Evolutionary conservation across 1,139 yeast species (phyloP).

Genomic region (Pichia sp.): DNA sequence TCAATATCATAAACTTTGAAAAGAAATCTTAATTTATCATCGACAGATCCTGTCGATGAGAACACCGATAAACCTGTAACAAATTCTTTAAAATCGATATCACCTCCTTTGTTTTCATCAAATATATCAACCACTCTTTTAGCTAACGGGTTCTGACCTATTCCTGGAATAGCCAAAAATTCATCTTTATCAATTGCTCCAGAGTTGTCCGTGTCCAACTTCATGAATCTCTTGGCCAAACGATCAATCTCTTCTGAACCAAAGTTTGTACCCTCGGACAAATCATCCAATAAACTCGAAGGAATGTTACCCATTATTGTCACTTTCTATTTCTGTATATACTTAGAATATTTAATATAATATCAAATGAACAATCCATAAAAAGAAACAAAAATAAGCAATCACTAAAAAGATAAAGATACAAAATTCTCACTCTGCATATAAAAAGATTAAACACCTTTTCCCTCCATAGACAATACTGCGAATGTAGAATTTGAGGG

Average conservation of each 20-base stretch:
- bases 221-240: constrained; percentile 87
- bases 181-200: constrained; percentile 91
- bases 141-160: constrained; percentile 85
- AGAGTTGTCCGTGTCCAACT: constrained; percentile 85
- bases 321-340: no score
- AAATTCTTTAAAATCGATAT: constrained; percentile 93
- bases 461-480: no score
- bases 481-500: no score
- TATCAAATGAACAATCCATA: no score
- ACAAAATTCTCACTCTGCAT: no score
- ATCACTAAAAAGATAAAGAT: no score
- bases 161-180: constrained; percentile 89
- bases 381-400: no score
- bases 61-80: constrained; percentile 86
- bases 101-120: constrained; percentile 90
- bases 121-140: constrained; percentile 87
- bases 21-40: constrained; percentile 82
- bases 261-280: constrained; percentile 36
- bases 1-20: constrained; percentile 95
- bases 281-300: constrained; percentile 28
- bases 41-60: constrained; percentile 78
- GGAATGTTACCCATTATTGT: constrained; percentile 34
- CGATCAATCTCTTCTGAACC: constrained; percentile 89
- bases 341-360: no score
- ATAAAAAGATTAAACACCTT: no score